Evolutionary conservation across 2,329 filamentous ascomycete genomes (phyloP).

Genomic region (Colletotrichum horii): DNA sequence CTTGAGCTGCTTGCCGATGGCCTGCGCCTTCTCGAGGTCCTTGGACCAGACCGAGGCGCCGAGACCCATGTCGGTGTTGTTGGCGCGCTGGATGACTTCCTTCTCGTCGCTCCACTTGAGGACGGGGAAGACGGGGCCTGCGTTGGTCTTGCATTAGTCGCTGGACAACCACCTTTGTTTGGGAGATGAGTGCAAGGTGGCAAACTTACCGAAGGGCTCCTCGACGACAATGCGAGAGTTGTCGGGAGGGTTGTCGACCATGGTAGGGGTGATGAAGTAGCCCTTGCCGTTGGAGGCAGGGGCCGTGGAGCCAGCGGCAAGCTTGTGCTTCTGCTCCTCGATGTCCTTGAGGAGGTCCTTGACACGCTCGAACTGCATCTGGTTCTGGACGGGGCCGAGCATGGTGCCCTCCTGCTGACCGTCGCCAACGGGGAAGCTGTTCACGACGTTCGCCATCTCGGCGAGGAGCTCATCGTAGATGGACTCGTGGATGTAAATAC

Average conservation of each 20-base stretch:
- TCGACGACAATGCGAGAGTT: constrained; percentile 60
- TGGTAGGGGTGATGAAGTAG: constrained; percentile 63
- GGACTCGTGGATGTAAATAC: constrained; percentile 58
- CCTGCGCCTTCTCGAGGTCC: constrained; percentile 54
- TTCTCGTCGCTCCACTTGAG: constrained; percentile 65
- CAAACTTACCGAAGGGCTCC: constrained; percentile 43
- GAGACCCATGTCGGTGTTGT: constrained; percentile 56
- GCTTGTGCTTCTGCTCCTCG: constrained; percentile 19
- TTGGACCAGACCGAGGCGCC: constrained; percentile 65
- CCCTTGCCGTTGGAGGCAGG: constrained; percentile 41
- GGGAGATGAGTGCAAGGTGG: not conserved
- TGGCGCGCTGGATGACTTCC: constrained; percentile 62
- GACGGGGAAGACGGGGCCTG: constrained; percentile 67
- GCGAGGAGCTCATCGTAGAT: constrained; percentile 45
- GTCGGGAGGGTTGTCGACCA: constrained; percentile 65
- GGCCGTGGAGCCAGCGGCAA: constrained; percentile 34
- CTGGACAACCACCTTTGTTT: not conserved
- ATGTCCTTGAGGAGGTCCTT: constrained; percentile 21
- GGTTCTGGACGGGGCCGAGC: constrained; percentile 68
- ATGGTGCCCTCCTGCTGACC: constrained; percentile 14
- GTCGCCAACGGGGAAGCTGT: constrained; percentile 18
- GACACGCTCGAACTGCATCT: constrained; percentile 62
- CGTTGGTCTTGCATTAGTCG: not conserved
- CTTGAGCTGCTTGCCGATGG: constrained; percentile 59
- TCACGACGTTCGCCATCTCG: constrained; percentile 17